Evolutionary conservation across 345 rosid species (phyloP).

Genomic region (Melastoma malabathricum): DNA sequence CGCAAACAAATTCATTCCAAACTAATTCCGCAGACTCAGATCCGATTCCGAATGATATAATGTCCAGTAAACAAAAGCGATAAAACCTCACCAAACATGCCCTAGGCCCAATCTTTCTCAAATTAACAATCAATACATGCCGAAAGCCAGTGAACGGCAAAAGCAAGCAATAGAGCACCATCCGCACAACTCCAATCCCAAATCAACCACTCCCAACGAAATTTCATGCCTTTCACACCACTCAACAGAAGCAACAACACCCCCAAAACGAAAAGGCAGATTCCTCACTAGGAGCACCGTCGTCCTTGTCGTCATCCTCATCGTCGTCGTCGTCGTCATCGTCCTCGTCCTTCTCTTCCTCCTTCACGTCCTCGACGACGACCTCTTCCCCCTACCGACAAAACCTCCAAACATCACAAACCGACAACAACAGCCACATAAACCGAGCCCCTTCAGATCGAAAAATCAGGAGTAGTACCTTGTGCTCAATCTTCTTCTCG

Average conservation of each 20-base stretch:
- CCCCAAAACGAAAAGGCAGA: background rate
- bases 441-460: background rate
- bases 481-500: slow-evolving; percentile 18
- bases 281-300: slow-evolving; percentile 36
- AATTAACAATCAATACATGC: too few species aligned
- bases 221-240: background rate
- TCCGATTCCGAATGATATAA: too few species aligned
- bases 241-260: background rate
- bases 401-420: background rate
- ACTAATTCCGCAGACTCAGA: too few species aligned
- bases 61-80: too few species aligned
- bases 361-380: slow-evolving; percentile 64
- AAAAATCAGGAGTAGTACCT: slow-evolving; percentile 4
- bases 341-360: slow-evolving; percentile 43
- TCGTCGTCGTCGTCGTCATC: slow-evolving; percentile 64
- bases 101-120: too few species aligned
- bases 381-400: slow-evolving; percentile 32
- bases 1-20: too few species aligned
- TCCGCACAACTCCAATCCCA: too few species aligned
- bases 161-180: too few species aligned
- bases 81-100: too few species aligned
- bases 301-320: slow-evolving; percentile 56
- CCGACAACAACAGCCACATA: background rate
- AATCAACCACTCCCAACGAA: background rate
- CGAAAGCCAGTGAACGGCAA: too few species aligned